phyloP scores from a whole-genome alignment of 805 yeast genomes.

The Starmerella powellii region DNA sequence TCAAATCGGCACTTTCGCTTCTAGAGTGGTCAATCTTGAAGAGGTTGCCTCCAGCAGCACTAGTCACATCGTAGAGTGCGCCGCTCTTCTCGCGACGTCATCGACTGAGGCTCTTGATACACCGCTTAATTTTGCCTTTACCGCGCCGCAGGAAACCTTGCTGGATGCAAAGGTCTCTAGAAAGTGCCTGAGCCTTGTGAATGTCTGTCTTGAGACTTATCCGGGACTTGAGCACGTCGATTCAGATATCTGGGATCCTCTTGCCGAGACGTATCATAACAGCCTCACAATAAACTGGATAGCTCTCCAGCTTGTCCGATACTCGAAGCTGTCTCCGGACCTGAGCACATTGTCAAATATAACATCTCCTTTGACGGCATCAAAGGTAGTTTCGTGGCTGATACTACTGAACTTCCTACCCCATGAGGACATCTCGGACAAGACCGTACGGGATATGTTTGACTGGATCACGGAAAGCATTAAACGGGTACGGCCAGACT shows the following conservation, averaged over 20 bases:
- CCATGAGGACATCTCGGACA: neutral
- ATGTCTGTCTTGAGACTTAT: neutral
- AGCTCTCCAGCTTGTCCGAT: too few species aligned
- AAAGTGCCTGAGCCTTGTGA: slow-evolving; percentile 3
- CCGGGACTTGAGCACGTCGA: too few species aligned
- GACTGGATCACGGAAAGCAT: neutral
- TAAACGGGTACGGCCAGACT: neutral
- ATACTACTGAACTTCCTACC: neutral
- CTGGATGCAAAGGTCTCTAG: neutral
- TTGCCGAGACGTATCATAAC: too few species aligned
- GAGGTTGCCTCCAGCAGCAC: slow-evolving; percentile 1
- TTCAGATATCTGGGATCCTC: too few species aligned
- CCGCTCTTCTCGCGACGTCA: slow-evolving; percentile 6
- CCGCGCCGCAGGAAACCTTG: slow-evolving; percentile 2
- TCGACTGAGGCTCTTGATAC: neutral
- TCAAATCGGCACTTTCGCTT: neutral
- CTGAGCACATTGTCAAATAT: too few species aligned
- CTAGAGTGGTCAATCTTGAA: neutral
- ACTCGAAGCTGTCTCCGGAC: too few species aligned
- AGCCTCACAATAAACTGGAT: neutral
- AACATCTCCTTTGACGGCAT: neutral
- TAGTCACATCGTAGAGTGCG: slow-evolving; percentile 1
- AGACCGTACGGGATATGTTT: neutral
- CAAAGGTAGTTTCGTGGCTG: slow-evolving; percentile 7
- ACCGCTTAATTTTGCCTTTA: slow-evolving; percentile 2